Conservation (phyloP, 2,329 filamentous ascomycete genomes). For the Xylaria multiplex region DNA sequence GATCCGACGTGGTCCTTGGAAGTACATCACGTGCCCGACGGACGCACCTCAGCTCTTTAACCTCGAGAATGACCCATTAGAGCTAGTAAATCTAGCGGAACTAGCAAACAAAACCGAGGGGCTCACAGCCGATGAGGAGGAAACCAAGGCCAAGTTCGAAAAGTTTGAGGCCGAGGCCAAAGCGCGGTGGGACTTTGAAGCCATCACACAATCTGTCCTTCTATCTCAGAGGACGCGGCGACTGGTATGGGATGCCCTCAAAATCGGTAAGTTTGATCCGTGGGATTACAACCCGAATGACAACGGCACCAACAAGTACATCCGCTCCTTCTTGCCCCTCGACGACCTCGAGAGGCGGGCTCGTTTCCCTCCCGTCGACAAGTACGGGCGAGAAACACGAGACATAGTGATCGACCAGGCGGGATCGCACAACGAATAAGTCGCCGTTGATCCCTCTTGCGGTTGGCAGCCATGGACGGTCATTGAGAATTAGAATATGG, state of each 20-base stretch:
- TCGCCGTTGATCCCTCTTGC: not conserved
- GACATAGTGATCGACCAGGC: conserved; percentile 55
- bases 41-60: conserved; percentile 89
- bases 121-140: conserved; percentile 57
- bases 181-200: conserved; percentile 81
- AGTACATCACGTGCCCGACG: conserved; percentile 86
- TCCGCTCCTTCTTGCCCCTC: conserved; percentile 82
- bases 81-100: conserved; percentile 77
- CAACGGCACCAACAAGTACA: conserved; percentile 77
- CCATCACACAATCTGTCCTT: conserved; percentile 79
- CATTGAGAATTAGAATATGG: not conserved
- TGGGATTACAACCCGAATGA: conserved; percentile 88
- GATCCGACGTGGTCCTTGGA: conserved; percentile 90
- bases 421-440: conserved; percentile 56
- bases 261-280: conserved; percentile 76
- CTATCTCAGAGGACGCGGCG: conserved; percentile 81
- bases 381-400: conserved; percentile 60
- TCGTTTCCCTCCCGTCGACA: conserved; percentile 74
- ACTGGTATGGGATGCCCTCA: conserved; percentile 82
- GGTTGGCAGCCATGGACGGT: not conserved
- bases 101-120: conserved; percentile 52
- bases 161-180: conserved; percentile 79
- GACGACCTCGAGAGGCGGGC: conserved; percentile 83
- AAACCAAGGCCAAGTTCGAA: conserved; percentile 62
- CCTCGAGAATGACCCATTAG: conserved; percentile 76